Base-by-base conservation (phyloP, 1,139 yeast species). In the Debaryomyces subglobosus region DNA sequence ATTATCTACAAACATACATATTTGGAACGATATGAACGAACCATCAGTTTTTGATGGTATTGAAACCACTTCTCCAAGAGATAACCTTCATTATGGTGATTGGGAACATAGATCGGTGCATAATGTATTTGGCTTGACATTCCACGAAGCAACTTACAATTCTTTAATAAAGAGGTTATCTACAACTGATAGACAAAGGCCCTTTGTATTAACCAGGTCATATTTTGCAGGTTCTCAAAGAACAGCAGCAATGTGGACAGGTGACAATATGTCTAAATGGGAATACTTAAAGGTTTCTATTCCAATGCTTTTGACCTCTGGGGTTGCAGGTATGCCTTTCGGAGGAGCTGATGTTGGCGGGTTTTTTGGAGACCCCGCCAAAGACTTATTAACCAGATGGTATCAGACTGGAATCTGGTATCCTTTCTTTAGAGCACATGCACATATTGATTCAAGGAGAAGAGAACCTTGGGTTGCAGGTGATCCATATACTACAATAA, bases 11-110 rank as follows among this genome's bases (percentile, higher is more conserved):
- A 94, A 94, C 60, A 65, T 91, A 47, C 87, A 86, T 60, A 72
- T 95, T 27, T 94, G 99, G 99, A 95, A 94, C 65, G 99, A 95
- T 65, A 94, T 94, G 99, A 90, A 89, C 67, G 99, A 94, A 67
- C 98, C 98, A 0, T 89, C 97, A 0, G 87, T 94, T 3, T 95
- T 94, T 64, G 82, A 86, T 58, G 99, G 98, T 0, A 96, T 98
- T 1, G 99, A 94, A 65, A 90, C 97, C 0, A 73, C 96, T 0
- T 83, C 94, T 38, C 96, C 95, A 39, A 87, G 86, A 60, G 96
- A 91, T 65, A 71, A 81, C 39, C 58, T 92, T 24, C 97, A 92
- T 58, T 78, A 72, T 61, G 96, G 90, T 3, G 81, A 83, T 13
- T 86, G 86, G 84, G 98, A 95, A 65, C 96, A 91, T 63, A 82